These are phyloP conservation scores for Epithele typhae DNA, from an alignment of 768 basidiomycete genomes.

Conservation along the genomic window DNA sequence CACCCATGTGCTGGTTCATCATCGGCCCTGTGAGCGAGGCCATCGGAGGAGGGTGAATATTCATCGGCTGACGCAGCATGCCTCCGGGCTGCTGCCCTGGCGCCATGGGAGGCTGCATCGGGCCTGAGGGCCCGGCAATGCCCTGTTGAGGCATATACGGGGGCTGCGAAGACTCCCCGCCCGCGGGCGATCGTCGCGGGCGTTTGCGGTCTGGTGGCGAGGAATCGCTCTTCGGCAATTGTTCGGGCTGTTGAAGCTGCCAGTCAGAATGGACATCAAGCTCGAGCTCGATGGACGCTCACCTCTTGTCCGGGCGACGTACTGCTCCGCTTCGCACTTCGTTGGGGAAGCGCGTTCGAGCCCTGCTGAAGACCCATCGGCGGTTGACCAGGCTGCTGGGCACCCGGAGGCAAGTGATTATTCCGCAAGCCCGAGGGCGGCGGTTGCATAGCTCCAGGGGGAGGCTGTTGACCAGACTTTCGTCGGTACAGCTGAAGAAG, in stretches of 20 bases:
- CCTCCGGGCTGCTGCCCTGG: too few relatives aligned
- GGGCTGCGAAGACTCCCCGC: constrained; percentile 17
- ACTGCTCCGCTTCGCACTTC: constrained; percentile 29
- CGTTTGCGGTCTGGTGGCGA: constrained; percentile 32
- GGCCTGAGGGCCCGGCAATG: constrained; percentile 23
- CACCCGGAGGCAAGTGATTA: constrained; percentile 12
- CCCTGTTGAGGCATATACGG: constrained; percentile 29
- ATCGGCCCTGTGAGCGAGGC: neutral
- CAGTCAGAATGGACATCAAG: too few relatives aligned
- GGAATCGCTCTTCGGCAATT: constrained; percentile 26
- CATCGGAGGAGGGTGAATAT: too few relatives aligned
- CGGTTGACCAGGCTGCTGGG: constrained; percentile 18
- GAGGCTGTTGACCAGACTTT: constrained; percentile 11
- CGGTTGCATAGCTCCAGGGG: constrained; percentile 31
- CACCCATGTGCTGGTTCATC: constrained; percentile 16
- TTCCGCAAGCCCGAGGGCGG: constrained; percentile 32
- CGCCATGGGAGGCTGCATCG: constrained; percentile 32
- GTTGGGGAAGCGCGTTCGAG: constrained; percentile 19
- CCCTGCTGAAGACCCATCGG: constrained; percentile 15
- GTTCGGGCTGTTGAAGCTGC: constrained; percentile 22
- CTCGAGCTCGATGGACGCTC: too few relatives aligned
- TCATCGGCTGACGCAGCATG: too few relatives aligned
- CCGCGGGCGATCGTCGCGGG: constrained; percentile 28
- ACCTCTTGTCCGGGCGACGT: constrained; percentile 33
- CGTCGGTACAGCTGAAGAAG: constrained; percentile 10